phyloP scores from a whole-genome alignment of 208 protist genomes.

The Crithidia fasciculata region DNA sequence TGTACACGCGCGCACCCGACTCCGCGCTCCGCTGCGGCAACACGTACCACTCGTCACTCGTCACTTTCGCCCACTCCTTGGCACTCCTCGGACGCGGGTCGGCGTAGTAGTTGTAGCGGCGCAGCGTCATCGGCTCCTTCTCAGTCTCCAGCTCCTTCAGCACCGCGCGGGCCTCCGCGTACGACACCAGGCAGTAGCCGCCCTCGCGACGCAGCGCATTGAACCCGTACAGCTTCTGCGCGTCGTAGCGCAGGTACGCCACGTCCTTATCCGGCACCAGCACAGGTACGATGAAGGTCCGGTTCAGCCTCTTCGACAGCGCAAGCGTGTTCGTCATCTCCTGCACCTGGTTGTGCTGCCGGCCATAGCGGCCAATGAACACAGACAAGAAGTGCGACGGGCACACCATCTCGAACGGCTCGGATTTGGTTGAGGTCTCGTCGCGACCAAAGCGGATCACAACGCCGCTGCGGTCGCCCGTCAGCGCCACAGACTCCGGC shows the following conservation, averaged over 20 bases:
- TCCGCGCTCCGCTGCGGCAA: no score
- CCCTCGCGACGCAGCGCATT: conserved; percentile 24
- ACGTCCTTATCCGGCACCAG: conserved; percentile 3
- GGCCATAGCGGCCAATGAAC: conserved; percentile 20
- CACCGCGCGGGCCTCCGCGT: not conserved
- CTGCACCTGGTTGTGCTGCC: conserved; percentile 26
- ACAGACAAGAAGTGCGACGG: conserved; percentile 17
- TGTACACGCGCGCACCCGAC: no score
- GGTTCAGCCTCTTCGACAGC: conserved; percentile 5
- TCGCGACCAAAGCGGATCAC: conserved; percentile 8
- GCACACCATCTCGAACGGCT: conserved; percentile 5
- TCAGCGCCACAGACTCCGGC: conserved; percentile 4
- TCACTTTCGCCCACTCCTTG: no score
- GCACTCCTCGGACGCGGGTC: no score
- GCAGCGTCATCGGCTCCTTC: no score
- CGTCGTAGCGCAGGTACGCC: not conserved
- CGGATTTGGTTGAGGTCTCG: not conserved
- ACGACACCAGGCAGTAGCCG: conserved; percentile 8
- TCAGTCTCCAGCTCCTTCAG: not conserved
- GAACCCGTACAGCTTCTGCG: conserved; percentile 21
- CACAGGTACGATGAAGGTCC: conserved; percentile 14
- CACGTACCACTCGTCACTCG: no score
- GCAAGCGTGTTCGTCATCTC: conserved; percentile 17
- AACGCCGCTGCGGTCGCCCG: not conserved
- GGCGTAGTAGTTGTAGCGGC: no score